Evolutionary conservation across 192 early-diverging fungal species (phyloP).

Genomic region (Podila minutissima): DNA sequence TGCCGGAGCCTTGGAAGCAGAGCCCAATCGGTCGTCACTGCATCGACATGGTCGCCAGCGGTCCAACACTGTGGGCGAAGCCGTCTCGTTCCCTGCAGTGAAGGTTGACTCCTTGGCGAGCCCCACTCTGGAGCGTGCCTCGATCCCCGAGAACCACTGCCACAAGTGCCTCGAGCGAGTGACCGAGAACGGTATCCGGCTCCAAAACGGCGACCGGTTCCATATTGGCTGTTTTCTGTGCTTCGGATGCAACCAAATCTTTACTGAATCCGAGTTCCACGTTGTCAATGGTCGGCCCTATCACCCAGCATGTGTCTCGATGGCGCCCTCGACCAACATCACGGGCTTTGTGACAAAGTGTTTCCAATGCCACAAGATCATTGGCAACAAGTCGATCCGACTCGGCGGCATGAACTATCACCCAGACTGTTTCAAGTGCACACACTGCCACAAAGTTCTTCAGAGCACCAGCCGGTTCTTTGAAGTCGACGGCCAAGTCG

Average conservation of each 20-base stretch:
- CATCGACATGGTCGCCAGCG: constrained; percentile 38
- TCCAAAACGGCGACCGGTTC: constrained; percentile 52
- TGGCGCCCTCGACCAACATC: constrained; percentile 15
- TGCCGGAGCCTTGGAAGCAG: background rate
- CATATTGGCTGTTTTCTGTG: constrained; percentile 58
- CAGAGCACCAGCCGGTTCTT: constrained; percentile 48
- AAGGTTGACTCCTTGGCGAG: constrained; percentile 11
- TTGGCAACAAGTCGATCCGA: constrained; percentile 49
- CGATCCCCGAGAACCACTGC: constrained; percentile 36
- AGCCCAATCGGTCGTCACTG: constrained; percentile 12
- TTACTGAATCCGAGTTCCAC: constrained; percentile 57
- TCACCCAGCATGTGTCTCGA: constrained; percentile 52
- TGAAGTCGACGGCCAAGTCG: constrained; percentile 53
- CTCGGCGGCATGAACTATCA: constrained; percentile 47
- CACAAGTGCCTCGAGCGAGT: constrained; percentile 53
- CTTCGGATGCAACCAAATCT: constrained; percentile 52
- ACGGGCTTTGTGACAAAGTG: constrained; percentile 43
- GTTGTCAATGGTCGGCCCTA: constrained; percentile 52
- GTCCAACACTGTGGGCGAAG: constrained; percentile 42
- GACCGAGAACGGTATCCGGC: constrained; percentile 47
- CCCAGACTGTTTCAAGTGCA: constrained; percentile 55
- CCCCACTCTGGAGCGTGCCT: constrained; percentile 5
- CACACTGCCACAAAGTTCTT: constrained; percentile 40
- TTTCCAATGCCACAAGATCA: constrained; percentile 40
- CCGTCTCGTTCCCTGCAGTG: constrained; percentile 22